Base-by-base conservation (phyloP, 768 basidiomycete species). In the Hericium rajendrae region DNA sequence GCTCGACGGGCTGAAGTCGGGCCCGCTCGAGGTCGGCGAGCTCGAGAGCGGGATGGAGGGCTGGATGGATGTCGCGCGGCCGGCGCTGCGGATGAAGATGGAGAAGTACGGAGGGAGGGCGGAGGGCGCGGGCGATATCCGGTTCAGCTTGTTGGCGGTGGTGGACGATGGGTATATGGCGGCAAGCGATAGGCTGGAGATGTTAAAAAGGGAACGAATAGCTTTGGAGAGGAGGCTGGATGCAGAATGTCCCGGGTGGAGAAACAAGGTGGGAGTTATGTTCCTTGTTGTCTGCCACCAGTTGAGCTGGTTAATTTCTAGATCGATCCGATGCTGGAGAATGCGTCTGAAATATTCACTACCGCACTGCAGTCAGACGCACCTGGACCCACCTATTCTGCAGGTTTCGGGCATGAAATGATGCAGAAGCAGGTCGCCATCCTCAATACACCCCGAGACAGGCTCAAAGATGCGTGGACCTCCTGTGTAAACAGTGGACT, bases 51-150 rank as follows among this genome's bases (percentile, higher is more conserved):
- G 43, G 22, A 18, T n/a, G n/a, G 59, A 65, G 15, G 67, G 62
- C 0, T 86, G 84, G 84, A 82, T 82, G 76, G 78, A 82, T 62
- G 69, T 83, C 48, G 84, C 76, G 20, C 78, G 82, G 16, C 83
- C 84, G 0, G 82, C 78, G 15, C 69, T 86, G 54, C 71, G 78
- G 38, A 74, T 78, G 70, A 83, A 83, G 65, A 85, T 85, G 82
- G 73, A 76, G 60, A 77, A 78, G 59, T 79, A 79, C 59, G 78
- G 79, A 28, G 78, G 77, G 6, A 72, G 71, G 2, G 73, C 70
- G 9, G 72, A 70, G 37, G 74, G 72, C 20, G 64, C 46, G 38
- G 57, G 39, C 38, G 66, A 82, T 57, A 83, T 84, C 55, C 74
- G 78, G 11, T 84, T 83, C 67, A 83, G 77, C 64, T 71, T 86